Evolutionary conservation across 352 stramenopile genomes (phyloP).

Genomic region (Globisporangium heterothallicum): DNA sequence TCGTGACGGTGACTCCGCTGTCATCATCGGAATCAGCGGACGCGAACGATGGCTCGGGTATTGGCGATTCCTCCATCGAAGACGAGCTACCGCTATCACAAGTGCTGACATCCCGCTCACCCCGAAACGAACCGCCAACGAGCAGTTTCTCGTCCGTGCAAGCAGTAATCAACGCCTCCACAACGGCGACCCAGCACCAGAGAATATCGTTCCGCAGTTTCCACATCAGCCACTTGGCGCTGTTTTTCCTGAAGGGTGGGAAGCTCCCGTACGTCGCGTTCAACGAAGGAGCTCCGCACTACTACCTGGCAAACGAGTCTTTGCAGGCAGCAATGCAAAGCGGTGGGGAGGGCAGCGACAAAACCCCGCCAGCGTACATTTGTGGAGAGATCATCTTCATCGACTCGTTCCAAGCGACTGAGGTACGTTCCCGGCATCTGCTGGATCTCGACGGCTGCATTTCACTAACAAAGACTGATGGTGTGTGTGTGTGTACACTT

Average conservation of each 20-base stretch:
- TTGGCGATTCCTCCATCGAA: slow-evolving; percentile 25
- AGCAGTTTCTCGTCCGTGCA: slow-evolving; percentile 7
- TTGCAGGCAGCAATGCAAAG: slow-evolving; percentile 64
- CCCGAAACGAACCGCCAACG: slow-evolving; percentile 17
- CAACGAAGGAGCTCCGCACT: slow-evolving; percentile 74
- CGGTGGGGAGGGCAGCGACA: slow-evolving; percentile 33
- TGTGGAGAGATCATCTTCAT: slow-evolving; percentile 84
- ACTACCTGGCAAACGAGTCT: slow-evolving; percentile 75
- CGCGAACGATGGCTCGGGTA: slow-evolving; percentile 3
- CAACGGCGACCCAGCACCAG: slow-evolving; percentile 36
- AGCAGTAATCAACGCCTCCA: slow-evolving; percentile 6
- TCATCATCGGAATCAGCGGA: slow-evolving; percentile 24
- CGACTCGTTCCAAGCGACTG: slow-evolving; percentile 73
- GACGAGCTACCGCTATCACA: slow-evolving; percentile 63
- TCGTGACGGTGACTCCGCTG: slow-evolving; percentile 64
- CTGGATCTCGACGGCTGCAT: neutral
- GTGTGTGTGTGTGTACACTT: slow-evolving; percentile 1
- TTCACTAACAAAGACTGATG: neutral
- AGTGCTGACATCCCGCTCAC: slow-evolving; percentile 43
- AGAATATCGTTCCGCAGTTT: slow-evolving; percentile 77
- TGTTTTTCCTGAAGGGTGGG: slow-evolving; percentile 75
- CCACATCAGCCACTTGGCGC: slow-evolving; percentile 71
- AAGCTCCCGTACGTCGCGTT: slow-evolving; percentile 80
- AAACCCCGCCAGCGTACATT: slow-evolving; percentile 66
- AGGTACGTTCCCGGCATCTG: slow-evolving; percentile 30